Evolutionary conservation across 306 rosid species (phyloP).

Genomic region (Calophaca sinica): DNA sequence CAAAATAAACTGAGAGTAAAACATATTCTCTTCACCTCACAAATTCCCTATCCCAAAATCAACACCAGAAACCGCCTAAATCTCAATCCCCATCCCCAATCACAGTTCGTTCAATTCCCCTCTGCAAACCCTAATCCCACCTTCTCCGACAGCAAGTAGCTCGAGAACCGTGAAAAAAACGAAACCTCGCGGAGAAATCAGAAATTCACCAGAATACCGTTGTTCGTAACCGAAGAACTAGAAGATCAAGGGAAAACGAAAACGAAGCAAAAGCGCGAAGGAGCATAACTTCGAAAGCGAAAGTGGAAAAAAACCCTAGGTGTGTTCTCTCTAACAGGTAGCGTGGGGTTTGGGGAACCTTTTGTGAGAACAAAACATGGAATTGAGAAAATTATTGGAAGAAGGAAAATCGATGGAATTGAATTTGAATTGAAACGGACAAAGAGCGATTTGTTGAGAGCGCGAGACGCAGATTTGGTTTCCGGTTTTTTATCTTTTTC

Average conservation of each 20-base stretch:
- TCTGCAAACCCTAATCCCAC: slow-evolving; percentile 48
- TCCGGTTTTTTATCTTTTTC: not conserved
- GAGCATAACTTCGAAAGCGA: not conserved
- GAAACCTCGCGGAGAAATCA: not conserved
- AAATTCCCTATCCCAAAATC: slow-evolving; percentile 45
- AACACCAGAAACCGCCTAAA: slow-evolving; percentile 20
- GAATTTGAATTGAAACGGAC: slow-evolving; percentile 23
- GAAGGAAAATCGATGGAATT: slow-evolving; percentile 8
- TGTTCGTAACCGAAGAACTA: not conserved
- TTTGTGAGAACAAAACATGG: not conserved
- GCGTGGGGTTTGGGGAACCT: not conserved
- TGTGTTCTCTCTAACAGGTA: not conserved
- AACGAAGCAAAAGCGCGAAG: not conserved
- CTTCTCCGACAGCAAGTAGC: slow-evolving; percentile 13
- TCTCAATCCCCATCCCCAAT: slow-evolving; percentile 38
- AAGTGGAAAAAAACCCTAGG: slow-evolving; percentile 29
- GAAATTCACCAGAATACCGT: not conserved
- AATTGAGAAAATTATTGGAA: not conserved
- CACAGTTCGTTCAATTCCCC: slow-evolving; percentile 5
- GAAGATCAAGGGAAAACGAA: slow-evolving; percentile 14
- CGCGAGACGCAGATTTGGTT: slow-evolving; percentile 39
- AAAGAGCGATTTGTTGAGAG: slow-evolving; percentile 21
- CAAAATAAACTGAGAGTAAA: slow-evolving; percentile 98
- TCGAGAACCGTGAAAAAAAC: not conserved
- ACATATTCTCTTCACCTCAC: slow-evolving; percentile 63